phyloP scores from a whole-genome alignment of 1,284 basidiomycete genomes.

The Ceratobasidium sp. region DNA sequence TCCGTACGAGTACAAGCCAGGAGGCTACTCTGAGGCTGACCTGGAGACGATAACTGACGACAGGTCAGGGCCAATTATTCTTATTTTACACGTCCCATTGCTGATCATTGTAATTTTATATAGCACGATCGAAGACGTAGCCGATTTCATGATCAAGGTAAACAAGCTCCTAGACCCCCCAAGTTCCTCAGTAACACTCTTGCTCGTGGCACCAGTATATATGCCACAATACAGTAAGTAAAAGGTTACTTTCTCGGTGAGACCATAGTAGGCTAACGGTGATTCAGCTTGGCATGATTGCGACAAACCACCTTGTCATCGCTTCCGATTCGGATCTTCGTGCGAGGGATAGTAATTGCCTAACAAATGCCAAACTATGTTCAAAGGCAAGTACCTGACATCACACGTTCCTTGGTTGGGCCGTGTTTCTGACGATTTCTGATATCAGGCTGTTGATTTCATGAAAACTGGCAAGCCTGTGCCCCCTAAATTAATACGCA shows the following conservation, averaged over 20 bases:
- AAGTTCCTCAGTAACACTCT: not conserved
- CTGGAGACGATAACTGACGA: conserved; percentile 23
- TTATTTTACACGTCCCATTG: not conserved
- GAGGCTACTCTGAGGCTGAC: conserved; percentile 31
- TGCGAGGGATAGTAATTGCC: conserved; percentile 29
- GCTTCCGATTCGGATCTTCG: conserved; percentile 36
- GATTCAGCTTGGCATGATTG: conserved; percentile 14
- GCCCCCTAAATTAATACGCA: conserved; percentile 5
- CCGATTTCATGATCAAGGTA: conserved; percentile 48
- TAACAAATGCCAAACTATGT: conserved; percentile 26
- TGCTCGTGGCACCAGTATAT: conserved; percentile 4
- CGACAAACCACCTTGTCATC: conserved; percentile 44
- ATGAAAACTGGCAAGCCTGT: conserved; percentile 26
- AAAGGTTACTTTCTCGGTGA: too few species aligned
- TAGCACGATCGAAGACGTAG: conserved; percentile 47
- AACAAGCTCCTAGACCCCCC: not conserved
- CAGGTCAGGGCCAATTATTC: not conserved
- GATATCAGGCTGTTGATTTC: conserved; percentile 37
- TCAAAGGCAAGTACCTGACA: conserved; percentile 10
- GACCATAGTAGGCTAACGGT: not conserved
- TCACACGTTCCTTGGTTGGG: not conserved
- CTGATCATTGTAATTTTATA: not conserved
- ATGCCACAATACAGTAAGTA: conserved; percentile 29
- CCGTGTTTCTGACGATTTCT: not conserved
- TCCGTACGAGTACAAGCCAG: conserved; percentile 37